Conservation (phyloP, 768 basidiomycete genomes). For the Lentinula sp. region DNA sequence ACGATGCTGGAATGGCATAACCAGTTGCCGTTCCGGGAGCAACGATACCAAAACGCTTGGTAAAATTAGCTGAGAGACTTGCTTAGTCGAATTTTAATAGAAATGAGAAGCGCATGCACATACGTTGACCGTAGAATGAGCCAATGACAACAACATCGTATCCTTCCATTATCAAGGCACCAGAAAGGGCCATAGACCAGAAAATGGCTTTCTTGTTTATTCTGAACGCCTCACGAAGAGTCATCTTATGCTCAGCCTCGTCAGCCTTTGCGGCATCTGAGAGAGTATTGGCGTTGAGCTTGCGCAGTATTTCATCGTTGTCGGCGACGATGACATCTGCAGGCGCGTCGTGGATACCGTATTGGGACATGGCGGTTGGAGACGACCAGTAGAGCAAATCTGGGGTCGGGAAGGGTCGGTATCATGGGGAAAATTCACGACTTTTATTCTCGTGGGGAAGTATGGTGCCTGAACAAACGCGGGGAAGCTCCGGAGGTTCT, state of each 20-base stretch:
- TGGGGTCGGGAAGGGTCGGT: neutral
- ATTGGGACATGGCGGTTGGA: neutral
- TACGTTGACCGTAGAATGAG: slow-evolving; percentile 4
- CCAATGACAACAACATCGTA: slow-evolving; percentile 18
- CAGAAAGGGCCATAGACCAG: slow-evolving; percentile 17
- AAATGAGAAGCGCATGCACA: slow-evolving; percentile 1
- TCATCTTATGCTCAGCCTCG: slow-evolving; percentile 14
- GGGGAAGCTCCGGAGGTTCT: neutral
- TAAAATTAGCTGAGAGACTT: slow-evolving; percentile 7
- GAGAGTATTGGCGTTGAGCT: slow-evolving; percentile 11
- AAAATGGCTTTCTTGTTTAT: slow-evolving; percentile 17
- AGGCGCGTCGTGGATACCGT: neutral
- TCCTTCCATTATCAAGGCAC: slow-evolving; percentile 18
- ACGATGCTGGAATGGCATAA: slow-evolving; percentile 12
- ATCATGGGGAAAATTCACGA: neutral
- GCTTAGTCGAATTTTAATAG: slow-evolving; percentile 9
- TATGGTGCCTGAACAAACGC: neutral
- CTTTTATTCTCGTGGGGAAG: neutral
- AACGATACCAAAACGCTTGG: slow-evolving; percentile 14
- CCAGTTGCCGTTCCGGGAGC: slow-evolving; percentile 8
- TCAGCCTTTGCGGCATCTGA: slow-evolving; percentile 14
- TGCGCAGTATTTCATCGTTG: slow-evolving; percentile 10
- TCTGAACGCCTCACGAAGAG: slow-evolving; percentile 13
- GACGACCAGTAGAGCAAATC: neutral
- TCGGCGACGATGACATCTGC: slow-evolving; percentile 34